Conservation (phyloP, 441 rosid genomes). For the Raphanus hybrid region DNA sequence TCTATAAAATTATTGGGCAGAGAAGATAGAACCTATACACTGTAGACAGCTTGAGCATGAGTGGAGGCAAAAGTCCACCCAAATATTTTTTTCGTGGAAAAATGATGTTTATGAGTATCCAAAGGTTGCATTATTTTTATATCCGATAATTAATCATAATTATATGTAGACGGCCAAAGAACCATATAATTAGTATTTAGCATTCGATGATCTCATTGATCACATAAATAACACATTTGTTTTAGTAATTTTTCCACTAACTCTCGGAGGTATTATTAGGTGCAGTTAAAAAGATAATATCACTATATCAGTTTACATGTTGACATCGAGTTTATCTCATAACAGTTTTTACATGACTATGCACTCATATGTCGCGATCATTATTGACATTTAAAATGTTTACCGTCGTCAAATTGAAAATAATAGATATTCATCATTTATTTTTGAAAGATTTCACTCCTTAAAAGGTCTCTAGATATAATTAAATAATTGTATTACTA, state of each 20-base stretch:
- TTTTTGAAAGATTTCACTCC: neutral
- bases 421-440: neutral
- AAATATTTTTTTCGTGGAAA: constrained; percentile 18
- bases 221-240: neutral
- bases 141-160: neutral
- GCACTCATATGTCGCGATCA: neutral
- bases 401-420: neutral
- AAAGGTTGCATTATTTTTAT: constrained; percentile 22
- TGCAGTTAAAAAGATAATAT: neutral
- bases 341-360: neutral
- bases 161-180: constrained; percentile 19
- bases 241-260: neutral
- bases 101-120: constrained; percentile 41
- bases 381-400: neutral
- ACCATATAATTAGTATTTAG: neutral
- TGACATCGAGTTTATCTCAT: neutral
- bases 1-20: neutral
- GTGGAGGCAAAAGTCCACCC: constrained; percentile 14
- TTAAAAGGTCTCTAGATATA: neutral
- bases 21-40: constrained; percentile 9
- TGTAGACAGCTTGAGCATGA: constrained; percentile 30
- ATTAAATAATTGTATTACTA: too few species aligned
- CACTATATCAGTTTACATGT: neutral
- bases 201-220: constrained; percentile 10
- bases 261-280: neutral